Base-by-base conservation (phyloP, 768 basidiomycete species). In the Serendipita indica region DNA sequence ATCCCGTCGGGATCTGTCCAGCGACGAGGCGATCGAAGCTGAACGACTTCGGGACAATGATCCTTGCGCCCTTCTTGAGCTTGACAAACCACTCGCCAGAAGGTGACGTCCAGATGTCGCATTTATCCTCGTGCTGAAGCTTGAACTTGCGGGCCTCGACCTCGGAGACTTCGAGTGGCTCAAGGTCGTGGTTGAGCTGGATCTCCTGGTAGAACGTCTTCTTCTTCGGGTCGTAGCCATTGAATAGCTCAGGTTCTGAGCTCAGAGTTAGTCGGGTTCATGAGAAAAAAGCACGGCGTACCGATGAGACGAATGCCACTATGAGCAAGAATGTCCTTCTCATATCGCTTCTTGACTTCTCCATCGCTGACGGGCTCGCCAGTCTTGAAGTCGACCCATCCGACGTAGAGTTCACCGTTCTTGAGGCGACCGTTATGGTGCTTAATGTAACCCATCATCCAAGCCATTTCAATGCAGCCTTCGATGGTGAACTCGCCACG, bases 381-480 rank as follows among this genome's bases (percentile, higher is more conserved):
- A 13, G 86, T 81, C 77, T 96, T 94, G 67, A 83, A 82, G 67
- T 98, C 94, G 52, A 97, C 92, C 96, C 96, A 99, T 33, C 96
- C 96, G 64, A 99, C 94, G 67, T 97, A 86, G 32, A 94, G 77
- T 32, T 87, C 80, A 41, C 90, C 91, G 64, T 87, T 82, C 73
- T 94, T 92, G 64, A 98, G 79, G 60, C 91, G 91, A 16, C 96
- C 96, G 64, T 99, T 89, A 71, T 97, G 94, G 75, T 99, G 92
- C 71, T 93, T 96, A 79, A 98, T 96, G 73, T 80, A 82, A 39
- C 96, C 94, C 89, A 93, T 98, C 72, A 98, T 84, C 93, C 94
- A 99, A 2, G 94, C 93, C 88, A 99, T 94, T 74, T 99, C 96
- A 66, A 99, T 96, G 67, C 89, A 90, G 18, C 96, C 96, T 70